Evolutionary conservation across 1,284 basidiomycete species (phyloP).

Genomic region (Volvariella volvacea): DNA sequence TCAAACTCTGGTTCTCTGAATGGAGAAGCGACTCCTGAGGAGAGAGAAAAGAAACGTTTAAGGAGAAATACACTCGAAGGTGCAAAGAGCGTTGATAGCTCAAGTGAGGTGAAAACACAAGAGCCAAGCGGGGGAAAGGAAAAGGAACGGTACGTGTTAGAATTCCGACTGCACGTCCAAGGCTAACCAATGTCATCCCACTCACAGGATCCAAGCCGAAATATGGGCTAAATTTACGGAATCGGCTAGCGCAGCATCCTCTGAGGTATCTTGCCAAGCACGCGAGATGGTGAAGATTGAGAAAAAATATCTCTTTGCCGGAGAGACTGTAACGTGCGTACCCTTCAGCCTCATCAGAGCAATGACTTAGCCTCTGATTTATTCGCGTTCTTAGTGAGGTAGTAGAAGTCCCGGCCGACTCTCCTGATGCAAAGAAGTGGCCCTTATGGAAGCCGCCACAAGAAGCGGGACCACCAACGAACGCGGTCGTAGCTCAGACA

Average conservation of each 20-base stretch:
- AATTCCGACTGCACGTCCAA: not conserved
- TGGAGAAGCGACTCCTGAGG: slow-evolving; percentile 17
- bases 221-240: slow-evolving; percentile 61
- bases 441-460: slow-evolving; percentile 39
- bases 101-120: no score
- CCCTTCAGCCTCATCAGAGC: slow-evolving; percentile 2
- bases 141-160: slow-evolving; percentile 34
- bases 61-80: slow-evolving; percentile 20
- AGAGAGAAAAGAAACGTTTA: slow-evolving; percentile 8
- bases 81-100: slow-evolving; percentile 14
- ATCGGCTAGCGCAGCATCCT: slow-evolving; percentile 28
- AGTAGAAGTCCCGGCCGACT: slow-evolving; percentile 62
- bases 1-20: slow-evolving; percentile 30
- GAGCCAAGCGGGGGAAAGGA: slow-evolving; percentile 25
- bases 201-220: slow-evolving; percentile 22
- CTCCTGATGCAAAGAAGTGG: slow-evolving; percentile 70
- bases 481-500: slow-evolving; percentile 7
- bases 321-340: slow-evolving; percentile 63
- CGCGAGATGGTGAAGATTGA: slow-evolving; percentile 54
- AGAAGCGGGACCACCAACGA: slow-evolving; percentile 5
- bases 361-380: slow-evolving; percentile 10
- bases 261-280: slow-evolving; percentile 10
- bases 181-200: not conserved
- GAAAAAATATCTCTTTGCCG: slow-evolving; percentile 66
- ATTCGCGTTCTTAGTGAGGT: slow-evolving; percentile 47